Base-by-base conservation (phyloP, 164 flowering plant genomes). In the Litsea cubeba region DNA sequence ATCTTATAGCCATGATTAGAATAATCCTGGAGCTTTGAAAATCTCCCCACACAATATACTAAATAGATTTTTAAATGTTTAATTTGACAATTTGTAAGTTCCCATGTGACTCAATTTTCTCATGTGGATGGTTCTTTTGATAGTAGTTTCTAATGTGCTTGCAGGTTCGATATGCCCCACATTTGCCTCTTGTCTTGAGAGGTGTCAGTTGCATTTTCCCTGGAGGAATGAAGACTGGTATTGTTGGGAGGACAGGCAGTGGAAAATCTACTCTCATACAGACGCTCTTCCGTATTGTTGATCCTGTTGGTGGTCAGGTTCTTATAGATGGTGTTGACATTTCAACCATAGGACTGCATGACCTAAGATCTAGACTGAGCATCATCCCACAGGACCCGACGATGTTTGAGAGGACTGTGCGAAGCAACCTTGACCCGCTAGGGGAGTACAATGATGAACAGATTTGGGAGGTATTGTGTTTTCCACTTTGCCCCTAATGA, bases 361-460 rank as follows among this genome's bases (percentile, higher is more conserved):
- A 92, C 81, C 75, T 92, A 57, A 75, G 97, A 68, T 87, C 88
- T 40, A 86, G 88, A 71, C 77, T 92, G 65, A 89, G 95, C 80
- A 92, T 92, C 28, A 92, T 90, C 74, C 97, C 97, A 3, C 97
- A 92, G 68, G 97, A 92, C 71, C 97, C 95, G 23, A 90, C 93
- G 79, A 90, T 92, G 97, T 92, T 92, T 76, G 95, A 92, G 80
- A 95, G 97, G 3, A 92, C 92, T 11, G 81, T 92, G 5, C 72
- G 95, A 69, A 88, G 83, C 79, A 92, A 92, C 69, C 78, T 92
- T 72, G 97, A 92, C 68, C 95, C 93, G 3, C 88, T 92, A 20
- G 92, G 89, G 77, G 92, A 92, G 77, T 84, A 90, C 80, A 76
- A 84, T 7, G 97, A 92, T 75, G 90, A 87, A 40, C 83, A 90